Conservation (phyloP, 139 green algal genomes). For the Chlorella sp. region DNA sequence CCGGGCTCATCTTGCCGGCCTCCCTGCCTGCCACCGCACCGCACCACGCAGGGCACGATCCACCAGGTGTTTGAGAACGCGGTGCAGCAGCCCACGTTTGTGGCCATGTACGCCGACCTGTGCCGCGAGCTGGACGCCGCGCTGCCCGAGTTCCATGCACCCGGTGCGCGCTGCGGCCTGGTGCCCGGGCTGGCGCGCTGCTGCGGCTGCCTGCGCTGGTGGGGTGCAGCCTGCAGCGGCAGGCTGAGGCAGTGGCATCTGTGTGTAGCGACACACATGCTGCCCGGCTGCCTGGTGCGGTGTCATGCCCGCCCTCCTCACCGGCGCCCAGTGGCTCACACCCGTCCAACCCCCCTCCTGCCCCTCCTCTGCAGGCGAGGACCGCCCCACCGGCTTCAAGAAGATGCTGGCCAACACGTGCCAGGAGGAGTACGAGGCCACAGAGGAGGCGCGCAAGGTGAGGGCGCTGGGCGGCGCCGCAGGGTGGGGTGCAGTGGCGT, state of each 20-base stretch:
- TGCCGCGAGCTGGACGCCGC: conserved; percentile 49
- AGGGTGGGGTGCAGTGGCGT: background rate
- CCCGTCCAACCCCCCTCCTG: background rate
- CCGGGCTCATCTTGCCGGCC: too few species aligned
- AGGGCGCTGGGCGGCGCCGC: background rate
- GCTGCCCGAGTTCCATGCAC: conserved; percentile 27
- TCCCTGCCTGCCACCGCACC: background rate
- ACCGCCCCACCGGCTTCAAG: conserved; percentile 85
- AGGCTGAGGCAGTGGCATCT: too few species aligned
- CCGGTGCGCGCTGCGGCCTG: background rate
- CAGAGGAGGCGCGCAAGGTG: conserved; percentile 67
- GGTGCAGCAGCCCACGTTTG: conserved; percentile 97
- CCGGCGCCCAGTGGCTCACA: too few species aligned
- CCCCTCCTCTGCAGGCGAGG: conserved; percentile 50
- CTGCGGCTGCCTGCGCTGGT: background rate
- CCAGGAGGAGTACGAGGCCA: conserved; percentile 97
- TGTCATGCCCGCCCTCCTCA: background rate
- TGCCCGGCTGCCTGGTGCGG: background rate
- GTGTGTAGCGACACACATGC: too few species aligned
- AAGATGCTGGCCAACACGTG: conserved; percentile 98
- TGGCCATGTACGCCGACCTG: conserved; percentile 79
- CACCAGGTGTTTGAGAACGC: conserved; percentile 97
- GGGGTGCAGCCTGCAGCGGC: too few species aligned
- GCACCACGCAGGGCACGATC: conserved; percentile 81
- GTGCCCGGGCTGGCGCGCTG: background rate